A percentile compares a stretch with the other conserved stretches of the same genome.
Evolutionary conservation across 768 basidiomycete genomes (phyloP).

Genomic region (Albatrellus ellisii): DNA sequence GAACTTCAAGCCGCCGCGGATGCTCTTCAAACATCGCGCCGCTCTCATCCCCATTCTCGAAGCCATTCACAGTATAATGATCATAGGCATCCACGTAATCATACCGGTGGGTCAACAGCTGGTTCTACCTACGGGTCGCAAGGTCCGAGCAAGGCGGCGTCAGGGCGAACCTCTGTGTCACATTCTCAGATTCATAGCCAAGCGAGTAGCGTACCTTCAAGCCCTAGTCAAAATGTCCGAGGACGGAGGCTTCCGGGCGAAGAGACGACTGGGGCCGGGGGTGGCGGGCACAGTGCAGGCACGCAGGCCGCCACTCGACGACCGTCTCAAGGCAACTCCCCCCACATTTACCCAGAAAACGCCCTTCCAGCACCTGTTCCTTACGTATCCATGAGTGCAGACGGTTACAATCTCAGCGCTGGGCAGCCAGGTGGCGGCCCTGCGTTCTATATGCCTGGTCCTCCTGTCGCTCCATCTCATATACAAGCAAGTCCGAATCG

Average conservation of each 20-base stretch:
- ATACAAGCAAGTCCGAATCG: constrained; percentile 11
- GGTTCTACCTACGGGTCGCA: constrained; percentile 21
- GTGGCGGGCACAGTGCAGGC: background rate
- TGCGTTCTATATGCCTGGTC: constrained; percentile 2
- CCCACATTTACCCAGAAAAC: constrained; percentile 6
- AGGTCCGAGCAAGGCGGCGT: constrained; percentile 26
- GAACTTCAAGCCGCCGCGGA: constrained; percentile 45
- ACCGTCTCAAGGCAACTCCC: constrained; percentile 9
- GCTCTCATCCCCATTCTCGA: constrained; percentile 18
- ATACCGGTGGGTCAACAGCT: constrained; percentile 17
- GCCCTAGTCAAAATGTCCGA: constrained; percentile 23
- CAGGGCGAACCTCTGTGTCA: constrained; percentile 23
- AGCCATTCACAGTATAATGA: constrained; percentile 15
- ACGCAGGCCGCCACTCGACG: background rate
- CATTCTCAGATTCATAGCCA: constrained; percentile 34
- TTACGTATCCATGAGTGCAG: constrained; percentile 7
- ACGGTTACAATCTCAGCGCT: constrained; percentile 11
- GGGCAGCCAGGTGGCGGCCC: constrained; percentile 3
- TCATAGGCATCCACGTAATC: constrained; percentile 14
- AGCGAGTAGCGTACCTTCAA: constrained; percentile 35
- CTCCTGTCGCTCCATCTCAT: constrained; percentile 5
- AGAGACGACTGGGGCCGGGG: background rate
- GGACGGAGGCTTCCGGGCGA: constrained; percentile 9
- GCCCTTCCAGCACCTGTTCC: constrained; percentile 10
- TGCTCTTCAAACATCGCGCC: constrained; percentile 18